Evolutionary conservation across 345 rosid genomes (phyloP).

Genomic region (Physaria fendleri): DNA sequence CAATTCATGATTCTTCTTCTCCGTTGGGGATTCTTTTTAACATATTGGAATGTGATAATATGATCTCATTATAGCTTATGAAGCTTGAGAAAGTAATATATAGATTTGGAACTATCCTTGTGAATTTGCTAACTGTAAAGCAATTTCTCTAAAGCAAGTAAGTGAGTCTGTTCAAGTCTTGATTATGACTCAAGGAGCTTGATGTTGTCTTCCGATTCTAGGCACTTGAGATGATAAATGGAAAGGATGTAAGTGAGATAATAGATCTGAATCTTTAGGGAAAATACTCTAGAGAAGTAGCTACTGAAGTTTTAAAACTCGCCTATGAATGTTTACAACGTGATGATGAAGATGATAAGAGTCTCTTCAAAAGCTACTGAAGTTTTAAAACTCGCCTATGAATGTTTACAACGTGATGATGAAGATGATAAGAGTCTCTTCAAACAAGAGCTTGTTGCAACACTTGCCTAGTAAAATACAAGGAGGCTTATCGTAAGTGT

Average conservation of each 20-base stretch:
- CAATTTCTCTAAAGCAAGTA: conserved; percentile 70
- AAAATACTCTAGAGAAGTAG: conserved; percentile 60
- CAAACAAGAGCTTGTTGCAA: conserved; percentile 32
- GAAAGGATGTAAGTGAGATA: conserved; percentile 55
- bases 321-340: conserved; percentile 57
- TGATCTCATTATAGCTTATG: conserved; percentile 39
- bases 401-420: conserved; percentile 45
- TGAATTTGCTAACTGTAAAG: conserved; percentile 65
- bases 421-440: neutral
- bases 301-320: conserved; percentile 62
- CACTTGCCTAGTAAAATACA: conserved; percentile 19
- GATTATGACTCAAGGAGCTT: too few relatives aligned
- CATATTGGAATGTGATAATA: neutral
- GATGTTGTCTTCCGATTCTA: conserved; percentile 20
- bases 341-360: too few relatives aligned
- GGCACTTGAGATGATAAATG: conserved; percentile 82
- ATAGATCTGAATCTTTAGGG: conserved; percentile 83
- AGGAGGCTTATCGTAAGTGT: neutral
- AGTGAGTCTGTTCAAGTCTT: conserved; percentile 23
- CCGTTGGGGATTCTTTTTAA: neutral
- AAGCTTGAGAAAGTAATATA: conserved; percentile 60
- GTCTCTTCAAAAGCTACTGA: too few relatives aligned
- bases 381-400: conserved; percentile 74
- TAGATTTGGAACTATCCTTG: conserved; percentile 63
- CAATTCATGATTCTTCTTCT: neutral